phyloP scores from a whole-genome alignment of 1,284 basidiomycete species.

The Cutaneotrichosporon mucoides region DNA sequence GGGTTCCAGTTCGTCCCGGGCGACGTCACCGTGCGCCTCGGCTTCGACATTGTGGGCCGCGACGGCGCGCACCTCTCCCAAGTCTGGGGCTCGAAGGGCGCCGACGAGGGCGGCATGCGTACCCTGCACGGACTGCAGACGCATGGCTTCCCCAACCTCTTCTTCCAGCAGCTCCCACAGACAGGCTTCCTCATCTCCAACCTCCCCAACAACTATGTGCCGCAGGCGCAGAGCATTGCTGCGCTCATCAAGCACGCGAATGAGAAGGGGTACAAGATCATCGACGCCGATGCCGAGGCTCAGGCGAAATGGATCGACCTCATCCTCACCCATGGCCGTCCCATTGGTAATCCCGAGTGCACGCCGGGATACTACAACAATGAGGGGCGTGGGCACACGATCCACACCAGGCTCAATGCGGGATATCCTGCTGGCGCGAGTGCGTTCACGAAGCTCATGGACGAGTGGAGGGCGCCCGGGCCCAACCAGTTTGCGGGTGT shows the following conservation, averaged over 20 bases:
- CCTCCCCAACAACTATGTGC: slow-evolving; percentile 12
- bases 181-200: slow-evolving; percentile 9
- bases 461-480: slow-evolving; percentile 10
- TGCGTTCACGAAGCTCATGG: slow-evolving; percentile 8
- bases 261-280: slow-evolving; percentile 1
- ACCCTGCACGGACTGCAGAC: slow-evolving; percentile 10
- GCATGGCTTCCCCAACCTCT: slow-evolving; percentile 17
- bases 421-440: slow-evolving; percentile 9
- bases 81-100: slow-evolving; percentile 6
- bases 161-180: slow-evolving; percentile 5
- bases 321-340: slow-evolving; percentile 2
- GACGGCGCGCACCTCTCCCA: slow-evolving; percentile 5
- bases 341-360: slow-evolving; percentile 5
- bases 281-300: background rate
- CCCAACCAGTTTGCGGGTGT: background rate
- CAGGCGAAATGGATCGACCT: slow-evolving; percentile 9
- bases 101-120: slow-evolving; percentile 7
- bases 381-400: slow-evolving; percentile 8
- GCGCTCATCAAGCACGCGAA: slow-evolving; percentile 6
- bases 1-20: slow-evolving; percentile 12
- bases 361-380: slow-evolving; percentile 11
- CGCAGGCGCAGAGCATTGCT: slow-evolving; percentile 1
- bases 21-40: slow-evolving; percentile 1
- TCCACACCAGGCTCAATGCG: slow-evolving; percentile 1
- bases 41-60: slow-evolving; percentile 9